Evolutionary conservation across 345 rosid species (phyloP), one percentile per base, ranked within the genome.

Genomic region (Melaleuca quinquenervia): DNA sequence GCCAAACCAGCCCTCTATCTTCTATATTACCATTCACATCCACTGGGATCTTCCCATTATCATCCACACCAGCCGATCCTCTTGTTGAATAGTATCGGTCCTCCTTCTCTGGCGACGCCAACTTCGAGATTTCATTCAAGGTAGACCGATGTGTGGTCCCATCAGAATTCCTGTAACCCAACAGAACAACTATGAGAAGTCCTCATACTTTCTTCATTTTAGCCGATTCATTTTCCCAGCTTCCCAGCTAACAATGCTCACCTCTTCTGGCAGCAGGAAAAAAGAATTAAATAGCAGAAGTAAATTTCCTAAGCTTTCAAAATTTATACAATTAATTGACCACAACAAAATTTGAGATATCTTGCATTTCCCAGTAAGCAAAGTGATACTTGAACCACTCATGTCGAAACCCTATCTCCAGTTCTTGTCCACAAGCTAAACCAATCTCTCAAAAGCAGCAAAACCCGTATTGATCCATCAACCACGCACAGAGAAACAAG

Each of bases 11-110:
- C 75, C 88, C 90, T 86, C 91, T 49, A 11, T 90, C 95, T 85
- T 91, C 94, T 51, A 84, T 89, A 75, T 91, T 92, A 55, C 92
- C 94, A 85, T 90, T 90, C 86, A 88, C 93, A 83, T 91, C 94
- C 85, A 92, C 52, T 26, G 75, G 45, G 36, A 83, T 83, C 87
- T 86, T 86, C 82, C 87, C 87, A 2, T 60, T 86, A 55, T 83
- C 87, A 54, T 86, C 91, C n/a, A 84, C 87, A 21, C 87, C 89
- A 29, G 86, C 88, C 8, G 95, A 91, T 60, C 93, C 96, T 89
- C 94, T 91, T 54, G 94, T 93, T 5, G 92, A 86, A 90, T 94
- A 93, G 90, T 88, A 91, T 52, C 95, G 85, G 64, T 94, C 96
- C 60, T 94, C 96, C 88, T 92, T 92, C 92, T 92, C 95, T 8